A percentile compares a stretch with the other conserved stretches of the same genome.
phyloP scores from a whole-genome alignment of 768 basidiomycete species.

The Amanita pseudoporphyria region DNA sequence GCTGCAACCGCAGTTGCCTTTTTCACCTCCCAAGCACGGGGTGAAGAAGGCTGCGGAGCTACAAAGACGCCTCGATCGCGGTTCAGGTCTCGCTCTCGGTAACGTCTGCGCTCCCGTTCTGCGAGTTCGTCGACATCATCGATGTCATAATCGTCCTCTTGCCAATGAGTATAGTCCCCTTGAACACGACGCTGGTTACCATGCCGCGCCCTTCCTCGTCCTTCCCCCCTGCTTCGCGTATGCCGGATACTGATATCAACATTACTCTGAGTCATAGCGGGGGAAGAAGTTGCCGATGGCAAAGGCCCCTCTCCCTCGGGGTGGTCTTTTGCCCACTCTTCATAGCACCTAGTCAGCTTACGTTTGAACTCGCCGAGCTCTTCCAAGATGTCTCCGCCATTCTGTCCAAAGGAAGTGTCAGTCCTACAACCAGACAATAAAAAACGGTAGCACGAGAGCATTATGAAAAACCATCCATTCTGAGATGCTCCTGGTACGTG shows the following conservation, averaged over 20 bases:
- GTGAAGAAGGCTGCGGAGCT: slow-evolving; percentile 1
- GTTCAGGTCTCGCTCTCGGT: not conserved
- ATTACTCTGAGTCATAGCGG: slow-evolving; percentile 15
- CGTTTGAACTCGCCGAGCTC: slow-evolving; percentile 58
- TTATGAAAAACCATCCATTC: not conserved
- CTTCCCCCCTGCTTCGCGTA: slow-evolving; percentile 7
- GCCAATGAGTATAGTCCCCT: slow-evolving; percentile 1
- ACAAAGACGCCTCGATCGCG: slow-evolving; percentile 7
- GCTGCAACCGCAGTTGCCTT: slow-evolving; percentile 10
- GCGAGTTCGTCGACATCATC: slow-evolving; percentile 2
- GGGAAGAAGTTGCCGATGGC: slow-evolving; percentile 16
- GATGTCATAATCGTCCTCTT: slow-evolving; percentile 2
- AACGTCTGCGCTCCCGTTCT: slow-evolving; percentile 3
- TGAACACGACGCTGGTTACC: slow-evolving; percentile 5
- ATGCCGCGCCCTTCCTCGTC: slow-evolving; percentile 2
- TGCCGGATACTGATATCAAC: slow-evolving; percentile 14
- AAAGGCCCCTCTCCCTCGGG: slow-evolving; percentile 23
- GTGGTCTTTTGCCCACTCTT: slow-evolving; percentile 43
- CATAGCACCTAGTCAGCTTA: slow-evolving; percentile 51
- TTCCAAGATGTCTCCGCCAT: slow-evolving; percentile 67
- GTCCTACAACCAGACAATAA: not conserved
- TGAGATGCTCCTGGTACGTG: not conserved
- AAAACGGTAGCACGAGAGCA: not conserved
- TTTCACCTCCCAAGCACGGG: slow-evolving; percentile 4
- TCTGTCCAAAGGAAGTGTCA: slow-evolving; percentile 27